Conservation (phyloP, 1,284 basidiomycete species). For the Cryptococcus wingfieldii region DNA sequence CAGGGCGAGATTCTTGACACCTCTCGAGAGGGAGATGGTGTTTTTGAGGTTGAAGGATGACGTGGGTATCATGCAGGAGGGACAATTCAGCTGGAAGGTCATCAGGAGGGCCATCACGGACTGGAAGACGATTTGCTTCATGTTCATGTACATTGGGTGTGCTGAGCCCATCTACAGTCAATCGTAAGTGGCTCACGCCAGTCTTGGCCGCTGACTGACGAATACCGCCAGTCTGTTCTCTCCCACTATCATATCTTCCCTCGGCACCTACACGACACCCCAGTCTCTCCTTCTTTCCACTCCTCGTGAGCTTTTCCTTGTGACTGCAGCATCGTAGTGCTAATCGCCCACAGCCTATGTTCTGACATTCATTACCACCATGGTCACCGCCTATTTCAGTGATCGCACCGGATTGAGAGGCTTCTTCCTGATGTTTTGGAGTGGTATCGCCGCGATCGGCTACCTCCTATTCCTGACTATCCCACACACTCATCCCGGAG, state of each 20-base stretch:
- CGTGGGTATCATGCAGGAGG: conserved; percentile 42
- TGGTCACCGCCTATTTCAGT: conserved; percentile 46
- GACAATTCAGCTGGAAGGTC: conserved; percentile 38
- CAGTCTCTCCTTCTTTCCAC: conserved; percentile 49
- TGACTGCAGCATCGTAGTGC: conserved; percentile 6
- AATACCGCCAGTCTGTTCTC: conserved; percentile 37
- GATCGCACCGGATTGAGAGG: conserved; percentile 47
- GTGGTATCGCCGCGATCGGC: conserved; percentile 44
- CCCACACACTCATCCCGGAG: conserved; percentile 26
- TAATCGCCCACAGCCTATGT: conserved; percentile 45
- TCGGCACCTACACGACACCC: conserved; percentile 46
- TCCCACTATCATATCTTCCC: conserved; percentile 48
- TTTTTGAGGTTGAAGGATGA: conserved; percentile 46
- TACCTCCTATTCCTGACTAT: conserved; percentile 49
- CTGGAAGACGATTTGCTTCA: conserved; percentile 38
- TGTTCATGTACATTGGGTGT: conserved; percentile 46
- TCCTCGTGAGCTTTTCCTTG: conserved; percentile 34
- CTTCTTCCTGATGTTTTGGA: conserved; percentile 51
- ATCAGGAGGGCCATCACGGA: conserved; percentile 38
- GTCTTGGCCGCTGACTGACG: not conserved
- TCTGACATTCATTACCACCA: conserved; percentile 52
- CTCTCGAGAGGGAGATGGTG: conserved; percentile 45
- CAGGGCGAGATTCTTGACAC: conserved; percentile 47
- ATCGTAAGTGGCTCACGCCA: conserved; percentile 16
- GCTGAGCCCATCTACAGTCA: conserved; percentile 48